phyloP scores from a whole-genome alignment of 441 rosid genomes.

The Pelargonium australe region DNA sequence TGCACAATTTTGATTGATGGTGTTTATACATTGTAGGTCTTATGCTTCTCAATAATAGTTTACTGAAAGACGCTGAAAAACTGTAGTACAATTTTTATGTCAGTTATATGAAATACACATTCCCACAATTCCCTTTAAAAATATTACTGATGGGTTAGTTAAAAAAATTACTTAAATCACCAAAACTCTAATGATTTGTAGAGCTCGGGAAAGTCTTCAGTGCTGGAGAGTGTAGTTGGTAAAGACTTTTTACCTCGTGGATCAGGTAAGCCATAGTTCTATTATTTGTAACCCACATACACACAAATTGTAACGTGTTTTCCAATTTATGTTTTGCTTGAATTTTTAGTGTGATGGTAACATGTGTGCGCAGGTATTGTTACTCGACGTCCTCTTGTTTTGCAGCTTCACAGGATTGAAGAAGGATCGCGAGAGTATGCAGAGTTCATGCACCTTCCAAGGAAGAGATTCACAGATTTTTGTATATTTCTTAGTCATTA shows the following conservation, averaged over 20 bases:
- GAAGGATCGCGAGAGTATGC: conserved; percentile 81
- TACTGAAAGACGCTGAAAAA: neutral
- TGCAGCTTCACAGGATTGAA: conserved; percentile 85
- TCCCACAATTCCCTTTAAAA: neutral
- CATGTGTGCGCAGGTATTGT: conserved; percentile 64
- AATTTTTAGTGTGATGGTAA: conserved; percentile 14
- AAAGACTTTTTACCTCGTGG: conserved; percentile 97
- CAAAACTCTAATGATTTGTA: conserved; percentile 23
- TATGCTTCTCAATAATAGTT: neutral
- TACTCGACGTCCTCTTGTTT: conserved; percentile 90
- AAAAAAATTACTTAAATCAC: conserved; percentile 14
- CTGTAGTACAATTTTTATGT: neutral
- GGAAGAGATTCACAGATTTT: conserved; percentile 73
- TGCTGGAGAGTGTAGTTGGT: conserved; percentile 86
- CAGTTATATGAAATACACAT: neutral
- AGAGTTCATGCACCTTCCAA: conserved; percentile 88
- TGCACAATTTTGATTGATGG: neutral
- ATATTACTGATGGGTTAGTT: neutral
- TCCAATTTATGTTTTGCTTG: conserved; percentile 4
- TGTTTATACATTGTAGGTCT: neutral
- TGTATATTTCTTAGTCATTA: conserved; percentile 31
- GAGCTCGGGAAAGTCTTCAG: conserved; percentile 98
- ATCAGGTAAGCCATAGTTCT: conserved; percentile 46
- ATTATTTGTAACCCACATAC: neutral
- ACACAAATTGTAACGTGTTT: conserved; percentile 2